phyloP scores from a whole-genome alignment of 1,139 yeast genomes.

The Zygosaccharomyces sapae region DNA sequence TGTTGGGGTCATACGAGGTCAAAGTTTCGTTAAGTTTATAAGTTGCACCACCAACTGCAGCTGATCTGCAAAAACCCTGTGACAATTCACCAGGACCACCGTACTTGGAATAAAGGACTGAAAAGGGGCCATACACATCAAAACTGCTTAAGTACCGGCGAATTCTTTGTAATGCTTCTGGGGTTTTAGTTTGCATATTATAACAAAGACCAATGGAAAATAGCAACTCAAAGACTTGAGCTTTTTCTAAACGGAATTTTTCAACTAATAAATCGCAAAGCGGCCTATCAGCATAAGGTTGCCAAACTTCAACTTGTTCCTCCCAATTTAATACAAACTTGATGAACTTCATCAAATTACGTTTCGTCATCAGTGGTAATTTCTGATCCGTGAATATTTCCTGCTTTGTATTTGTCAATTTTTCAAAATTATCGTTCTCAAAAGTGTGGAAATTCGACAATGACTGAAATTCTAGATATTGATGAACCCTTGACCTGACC shows the following conservation, averaged over 20 bases:
- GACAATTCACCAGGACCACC: constrained; percentile 96
- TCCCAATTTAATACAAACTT: constrained; percentile 80
- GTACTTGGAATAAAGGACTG: constrained; percentile 84
- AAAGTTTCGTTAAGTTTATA: constrained; percentile 74
- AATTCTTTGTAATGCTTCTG: constrained; percentile 73
- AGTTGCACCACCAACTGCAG: constrained; percentile 97
- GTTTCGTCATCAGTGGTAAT: constrained; percentile 68
- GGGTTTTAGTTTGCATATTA: constrained; percentile 55
- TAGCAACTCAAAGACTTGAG: constrained; percentile 77
- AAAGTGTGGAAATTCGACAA: constrained; percentile 84
- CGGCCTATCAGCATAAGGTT: constrained; percentile 52
- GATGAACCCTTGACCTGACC: constrained; percentile 79
- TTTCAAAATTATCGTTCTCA: constrained; percentile 85
- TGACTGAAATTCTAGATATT: constrained; percentile 89
- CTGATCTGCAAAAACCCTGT: constrained; percentile 95
- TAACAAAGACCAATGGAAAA: constrained; percentile 81
- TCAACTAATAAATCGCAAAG: constrained; percentile 55
- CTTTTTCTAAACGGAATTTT: constrained; percentile 64
- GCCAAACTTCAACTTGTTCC: constrained; percentile 49
- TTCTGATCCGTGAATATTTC: constrained; percentile 91
- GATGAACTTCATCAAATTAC: constrained; percentile 86
- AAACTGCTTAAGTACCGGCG: constrained; percentile 80
- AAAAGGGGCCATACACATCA: constrained; percentile 91
- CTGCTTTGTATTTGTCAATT: constrained; percentile 77
- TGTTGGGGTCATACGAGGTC: constrained; percentile 57